phyloP scores from a whole-genome alignment of 2,329 filamentous ascomycete species.

The Pseudogymnoascus sp. region DNA sequence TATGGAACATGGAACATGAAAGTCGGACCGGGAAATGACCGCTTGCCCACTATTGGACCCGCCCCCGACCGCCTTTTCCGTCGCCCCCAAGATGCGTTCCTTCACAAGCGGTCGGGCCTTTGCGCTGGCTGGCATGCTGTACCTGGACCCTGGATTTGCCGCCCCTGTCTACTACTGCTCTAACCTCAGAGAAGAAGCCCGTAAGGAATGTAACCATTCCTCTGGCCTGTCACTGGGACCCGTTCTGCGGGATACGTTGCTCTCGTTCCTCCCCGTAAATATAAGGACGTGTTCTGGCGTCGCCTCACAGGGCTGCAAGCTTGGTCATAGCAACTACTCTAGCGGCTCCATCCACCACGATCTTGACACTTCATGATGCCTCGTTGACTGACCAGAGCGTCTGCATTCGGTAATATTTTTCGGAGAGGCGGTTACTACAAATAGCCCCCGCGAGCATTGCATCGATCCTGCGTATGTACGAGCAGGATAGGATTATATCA shows the following conservation, averaged over 20 bases:
- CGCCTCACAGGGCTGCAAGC: not conserved
- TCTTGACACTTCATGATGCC: not conserved
- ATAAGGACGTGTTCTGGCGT: not conserved
- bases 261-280: not conserved
- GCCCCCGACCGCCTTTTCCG: conserved; percentile 4
- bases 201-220: not conserved
- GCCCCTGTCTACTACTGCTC: not conserved
- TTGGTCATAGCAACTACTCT: conserved; percentile 2
- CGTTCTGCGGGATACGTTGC: conserved; percentile 2
- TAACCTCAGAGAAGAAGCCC: not conserved
- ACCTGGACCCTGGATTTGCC: conserved; percentile 1
- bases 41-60: conserved; percentile 6
- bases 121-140: not conserved
- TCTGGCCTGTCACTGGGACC: not conserved
- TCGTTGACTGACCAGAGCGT: not conserved
- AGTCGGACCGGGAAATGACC: conserved; percentile 2
- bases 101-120: not conserved
- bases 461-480: not conserved
- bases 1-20: not conserved
- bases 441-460: not conserved
- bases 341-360: conserved; percentile 3
- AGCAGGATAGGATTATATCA: not conserved
- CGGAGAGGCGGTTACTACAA: not conserved
- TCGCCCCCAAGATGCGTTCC: conserved; percentile 1
- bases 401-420: not conserved